Conservation (phyloP, 139 green algal species). For the Tetraselmis chui region DNA sequence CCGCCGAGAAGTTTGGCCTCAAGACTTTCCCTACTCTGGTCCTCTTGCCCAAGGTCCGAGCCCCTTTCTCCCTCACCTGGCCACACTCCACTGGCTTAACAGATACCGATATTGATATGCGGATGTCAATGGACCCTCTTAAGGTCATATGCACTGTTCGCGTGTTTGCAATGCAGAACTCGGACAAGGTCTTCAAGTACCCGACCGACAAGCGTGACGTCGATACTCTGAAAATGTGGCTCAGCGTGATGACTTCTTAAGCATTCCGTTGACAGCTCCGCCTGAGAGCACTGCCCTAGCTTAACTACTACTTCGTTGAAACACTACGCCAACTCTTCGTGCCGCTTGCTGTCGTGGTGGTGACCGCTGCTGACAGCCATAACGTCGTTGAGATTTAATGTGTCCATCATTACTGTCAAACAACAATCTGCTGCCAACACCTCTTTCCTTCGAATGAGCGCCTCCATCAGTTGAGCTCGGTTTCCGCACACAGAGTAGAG, state of each 20-base stretch:
- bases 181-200: conserved; percentile 65
- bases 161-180: conserved; percentile 9
- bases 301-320: too few species aligned
- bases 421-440: neutral
- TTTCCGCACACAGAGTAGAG: neutral
- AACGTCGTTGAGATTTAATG: neutral
- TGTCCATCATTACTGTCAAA: neutral
- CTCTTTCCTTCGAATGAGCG: neutral
- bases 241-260: conserved; percentile 24
- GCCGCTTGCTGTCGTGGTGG: too few species aligned
- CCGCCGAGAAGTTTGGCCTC: conserved; percentile 58
- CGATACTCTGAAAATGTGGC: conserved; percentile 79
- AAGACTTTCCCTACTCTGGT: conserved; percentile 89
- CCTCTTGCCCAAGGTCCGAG: conserved; percentile 52
- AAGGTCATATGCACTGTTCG: too few species aligned
- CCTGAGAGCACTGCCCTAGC: too few species aligned
- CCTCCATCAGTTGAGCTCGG: neutral
- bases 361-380: too few species aligned
- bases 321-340: too few species aligned
- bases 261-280: too few species aligned
- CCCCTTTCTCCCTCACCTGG: neutral
- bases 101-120: neutral
- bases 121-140: neutral
- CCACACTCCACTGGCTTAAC: neutral
- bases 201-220: conserved; percentile 68